These are phyloP conservation scores for Fragilariopsis cylindrus DNA, from an alignment of 108 stramenopile species.

Conservation along the genomic window DNA sequence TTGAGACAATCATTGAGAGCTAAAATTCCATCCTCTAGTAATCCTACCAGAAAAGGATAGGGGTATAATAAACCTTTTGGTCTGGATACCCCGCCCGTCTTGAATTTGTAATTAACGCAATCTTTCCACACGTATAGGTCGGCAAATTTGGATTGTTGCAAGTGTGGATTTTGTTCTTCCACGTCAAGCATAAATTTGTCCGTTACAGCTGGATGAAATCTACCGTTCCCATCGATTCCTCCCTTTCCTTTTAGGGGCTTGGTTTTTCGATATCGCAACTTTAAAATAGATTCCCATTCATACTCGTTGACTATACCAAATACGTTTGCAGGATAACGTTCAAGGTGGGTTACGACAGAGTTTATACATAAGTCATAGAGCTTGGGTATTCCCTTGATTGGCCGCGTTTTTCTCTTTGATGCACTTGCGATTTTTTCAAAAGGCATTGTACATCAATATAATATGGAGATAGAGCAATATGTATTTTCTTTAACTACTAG, in stretches of 20 bases:
- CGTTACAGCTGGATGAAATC: slow-evolving; percentile 45
- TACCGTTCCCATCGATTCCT: slow-evolving; percentile 47
- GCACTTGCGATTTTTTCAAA: not conserved
- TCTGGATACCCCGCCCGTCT: slow-evolving; percentile 41
- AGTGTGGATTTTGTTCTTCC: slow-evolving; percentile 46
- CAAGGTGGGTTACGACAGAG: slow-evolving; percentile 44
- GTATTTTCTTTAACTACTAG: no score
- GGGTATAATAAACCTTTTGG: slow-evolving; percentile 52
- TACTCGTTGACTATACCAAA: slow-evolving; percentile 43
- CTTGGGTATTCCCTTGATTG: not conserved
- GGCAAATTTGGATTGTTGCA: slow-evolving; percentile 35
- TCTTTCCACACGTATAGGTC: slow-evolving; percentile 62
- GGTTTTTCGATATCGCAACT: slow-evolving; percentile 36
- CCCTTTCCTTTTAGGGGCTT: slow-evolving; percentile 43
- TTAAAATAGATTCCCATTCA: slow-evolving; percentile 49
- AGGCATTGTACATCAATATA: not conserved
- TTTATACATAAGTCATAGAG: slow-evolving; percentile 36
- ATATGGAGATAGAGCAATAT: no score
- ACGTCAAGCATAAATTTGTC: slow-evolving; percentile 44
- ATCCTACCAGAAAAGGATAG: slow-evolving; percentile 47
- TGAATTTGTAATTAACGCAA: slow-evolving; percentile 51
- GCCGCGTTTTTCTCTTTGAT: not conserved
- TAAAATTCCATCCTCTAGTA: slow-evolving; percentile 18
- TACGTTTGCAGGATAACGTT: slow-evolving; percentile 51
- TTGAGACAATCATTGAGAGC: slow-evolving; percentile 6